Conservation (phyloP, 225 moss, liverwort and hornwort species). For the Polytrichum commune region DNA sequence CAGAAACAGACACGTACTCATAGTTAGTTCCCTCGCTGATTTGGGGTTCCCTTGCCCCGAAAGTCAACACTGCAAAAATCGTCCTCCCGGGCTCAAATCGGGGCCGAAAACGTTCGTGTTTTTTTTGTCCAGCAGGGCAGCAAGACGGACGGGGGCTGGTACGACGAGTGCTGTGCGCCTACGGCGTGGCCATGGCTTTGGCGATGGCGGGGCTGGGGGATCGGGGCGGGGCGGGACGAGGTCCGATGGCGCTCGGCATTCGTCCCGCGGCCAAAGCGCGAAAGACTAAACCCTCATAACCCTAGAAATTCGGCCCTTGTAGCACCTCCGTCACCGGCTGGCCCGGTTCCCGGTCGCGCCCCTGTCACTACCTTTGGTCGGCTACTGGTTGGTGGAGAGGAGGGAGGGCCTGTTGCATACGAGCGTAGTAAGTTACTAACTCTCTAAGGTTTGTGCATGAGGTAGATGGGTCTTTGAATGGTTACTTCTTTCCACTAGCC, state of each 20-base stretch:
- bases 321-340: neutral
- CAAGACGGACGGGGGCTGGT: neutral
- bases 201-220: neutral
- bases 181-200: neutral
- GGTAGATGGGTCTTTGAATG: no score
- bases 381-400: no score
- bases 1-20: neutral
- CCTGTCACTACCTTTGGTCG: no score
- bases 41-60: no score
- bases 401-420: no score
- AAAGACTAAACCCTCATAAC: slow-evolving; percentile 1
- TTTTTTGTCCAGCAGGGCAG: neutral
- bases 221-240: no score
- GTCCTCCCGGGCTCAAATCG: neutral
- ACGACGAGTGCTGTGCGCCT: neutral
- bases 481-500: no score
- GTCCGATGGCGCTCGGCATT: neutral
- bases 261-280: slow-evolving; percentile 1
- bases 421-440: no score
- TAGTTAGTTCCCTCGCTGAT: neutral
- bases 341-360: neutral
- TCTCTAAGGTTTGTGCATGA: no score
- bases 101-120: neutral
- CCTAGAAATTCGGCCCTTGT: slow-evolving; percentile 6
- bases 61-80: neutral